These are phyloP conservation scores for Spathaspora sp. DNA, from an alignment of 1,139 yeast genomes.

Conservation along the genomic window DNA sequence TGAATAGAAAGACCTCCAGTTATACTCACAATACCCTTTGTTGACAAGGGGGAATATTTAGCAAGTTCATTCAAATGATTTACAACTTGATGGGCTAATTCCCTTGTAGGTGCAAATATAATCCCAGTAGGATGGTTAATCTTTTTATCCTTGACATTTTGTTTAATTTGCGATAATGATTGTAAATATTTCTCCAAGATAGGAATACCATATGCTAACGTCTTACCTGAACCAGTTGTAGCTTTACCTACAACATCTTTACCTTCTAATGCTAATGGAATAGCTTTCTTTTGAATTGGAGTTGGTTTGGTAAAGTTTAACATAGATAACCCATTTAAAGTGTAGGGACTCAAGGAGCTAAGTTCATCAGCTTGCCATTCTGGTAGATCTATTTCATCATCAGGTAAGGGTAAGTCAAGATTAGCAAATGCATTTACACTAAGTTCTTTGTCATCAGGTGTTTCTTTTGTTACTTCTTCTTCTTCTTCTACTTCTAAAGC, in stretches of 20 bases:
- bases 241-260: slow-evolving; percentile 93
- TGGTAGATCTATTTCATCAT: slow-evolving; percentile 50
- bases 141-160: slow-evolving; percentile 23
- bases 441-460: slow-evolving; percentile 18
- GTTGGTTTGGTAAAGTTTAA: slow-evolving; percentile 74
- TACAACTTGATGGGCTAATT: slow-evolving; percentile 90
- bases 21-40: slow-evolving; percentile 65
- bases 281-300: slow-evolving; percentile 74
- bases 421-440: slow-evolving; percentile 24
- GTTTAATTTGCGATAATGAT: slow-evolving; percentile 22
- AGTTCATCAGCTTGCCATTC: slow-evolving; percentile 48
- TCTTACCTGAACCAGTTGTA: slow-evolving; percentile 97
- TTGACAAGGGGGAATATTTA: slow-evolving; percentile 55
- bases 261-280: slow-evolving; percentile 73
- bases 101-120: slow-evolving; percentile 93
- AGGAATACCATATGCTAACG: slow-evolving; percentile 95
- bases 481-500: slow-evolving; percentile 15
- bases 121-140: slow-evolving; percentile 63
- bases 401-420: slow-evolving; percentile 33
- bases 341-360: slow-evolving; percentile 42
- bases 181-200: slow-evolving; percentile 65
- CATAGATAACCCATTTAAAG: slow-evolving; percentile 57
- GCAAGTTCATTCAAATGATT: slow-evolving; percentile 69
- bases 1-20: slow-evolving; percentile 96
- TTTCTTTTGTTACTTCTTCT: slow-evolving; percentile 27